Evolutionary conservation across 2,329 filamentous ascomycete genomes (phyloP), one percentile per base, ranked within the genome.

Genomic region (Phialocephala sp.): DNA sequence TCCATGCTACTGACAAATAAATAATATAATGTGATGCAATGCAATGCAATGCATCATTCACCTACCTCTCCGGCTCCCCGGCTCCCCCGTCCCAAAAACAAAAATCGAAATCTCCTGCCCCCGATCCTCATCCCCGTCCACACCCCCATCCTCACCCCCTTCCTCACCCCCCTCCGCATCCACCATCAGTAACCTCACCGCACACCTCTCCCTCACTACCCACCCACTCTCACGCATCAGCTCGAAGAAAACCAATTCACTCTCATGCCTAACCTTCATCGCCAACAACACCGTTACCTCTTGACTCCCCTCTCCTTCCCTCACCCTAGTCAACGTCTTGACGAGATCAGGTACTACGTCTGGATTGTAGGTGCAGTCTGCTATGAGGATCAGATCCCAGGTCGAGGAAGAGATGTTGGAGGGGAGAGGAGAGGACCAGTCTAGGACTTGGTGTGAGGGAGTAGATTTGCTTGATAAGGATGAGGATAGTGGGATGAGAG

Each of bases 361-460:
- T 18, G 84, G 80, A 74, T 92, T 92, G 77, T 92, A 92, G 1
- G 89, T 92, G 77, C 90, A 92, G 75, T 92, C 90, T 1, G 88
- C 87, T 0, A 91, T 84, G 4, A 91, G 74, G 24, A 91, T 81
- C 39, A 92, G 72, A 74, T 90, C 85, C 71, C 86, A 82, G 12
- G 72, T 72, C 43, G 72, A 72, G 27, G 72, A 69, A 24, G 71
- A 72, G 12, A 82, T 56, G n/a, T 56, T 41, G 0, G 59, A 0
- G 9, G 73, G 69, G 8, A 88, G 76, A 3, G 81, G 75, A 15
- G 81, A 75, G n/a, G 87, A 83, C 89, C 90, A 92, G 74, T 91
- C 86, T 4, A 92, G 81, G 2, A 84, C 78, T 60, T 80, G 75
- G 69, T 75, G 74, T 27, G 84, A 82, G 9, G 65, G 88, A 9